Evolutionary conservation across 768 basidiomycete species (phyloP), one percentile per base, ranked within the genome.

Genomic region (Filobasidium floriforme): DNA sequence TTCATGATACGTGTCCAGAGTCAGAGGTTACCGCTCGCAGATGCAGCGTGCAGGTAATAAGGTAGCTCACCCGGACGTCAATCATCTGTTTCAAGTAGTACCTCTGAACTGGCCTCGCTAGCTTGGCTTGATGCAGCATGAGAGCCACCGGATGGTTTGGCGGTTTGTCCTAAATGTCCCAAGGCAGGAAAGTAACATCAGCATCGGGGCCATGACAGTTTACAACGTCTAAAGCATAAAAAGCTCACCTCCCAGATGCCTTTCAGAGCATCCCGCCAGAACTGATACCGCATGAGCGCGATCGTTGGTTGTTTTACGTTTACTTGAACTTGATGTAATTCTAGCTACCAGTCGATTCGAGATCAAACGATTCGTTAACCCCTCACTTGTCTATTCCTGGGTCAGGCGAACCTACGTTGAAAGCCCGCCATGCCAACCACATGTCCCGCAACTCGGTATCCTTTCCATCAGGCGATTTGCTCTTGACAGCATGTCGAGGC

Each of bases 1-100:
- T 3, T 6, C 19, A 9, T 37, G 9, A 4, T 9, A 37, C 9
- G 9, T 37, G 32, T 37, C 32, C 32, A 37, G 1, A n/a, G 11
- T 22, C 12, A 19, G 32, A 37, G 3, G 32, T 4, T 37, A 4
- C 9, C 32, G 32, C 7, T 60, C n/a, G 14, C 10, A 26, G 19
- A 15, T 44, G 9, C 11, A 37, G 32, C 1, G 54, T 49, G 22
- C 18, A 54, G 28, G 59, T 15, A n/a, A 61, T 19, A 60, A 9
- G 37, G 26, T 3, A 0, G 69, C 75, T 29, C 62, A 76, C 76
- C 59, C 76, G 66, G 12, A 66, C 66, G 62, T 77, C 76, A 57
- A 77, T 77, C 67, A 76, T 66, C 59, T 78, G 75, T 32, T 71
- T 72, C 19, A 78, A 69, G 61, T 78, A 75, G 61, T 78, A 78